These are phyloP conservation scores for Bruguiera gymnorhiza DNA, from an alignment of 345 rosid species.

Conservation along the genomic window DNA sequence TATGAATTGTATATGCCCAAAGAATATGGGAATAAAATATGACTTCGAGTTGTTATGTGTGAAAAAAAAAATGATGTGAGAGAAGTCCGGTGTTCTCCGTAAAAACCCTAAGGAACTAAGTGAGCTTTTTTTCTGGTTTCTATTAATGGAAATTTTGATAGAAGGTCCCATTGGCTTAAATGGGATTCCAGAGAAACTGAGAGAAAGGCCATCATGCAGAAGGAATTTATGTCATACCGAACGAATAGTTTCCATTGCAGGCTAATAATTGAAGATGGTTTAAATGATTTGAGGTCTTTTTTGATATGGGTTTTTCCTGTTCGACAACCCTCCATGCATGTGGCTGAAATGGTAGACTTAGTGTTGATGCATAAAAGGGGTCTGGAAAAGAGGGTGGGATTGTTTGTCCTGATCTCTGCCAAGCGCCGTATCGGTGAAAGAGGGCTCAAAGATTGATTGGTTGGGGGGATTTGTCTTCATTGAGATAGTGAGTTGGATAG, in stretches of 20 bases:
- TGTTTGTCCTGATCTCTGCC: conserved; percentile 27
- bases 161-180: conserved; percentile 23
- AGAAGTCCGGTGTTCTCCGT: neutral
- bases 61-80: neutral
- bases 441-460: conserved; percentile 25
- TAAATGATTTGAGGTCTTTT: conserved; percentile 14
- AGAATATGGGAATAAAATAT: conserved; percentile 3
- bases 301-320: conserved; percentile 8
- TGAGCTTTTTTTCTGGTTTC: neutral
- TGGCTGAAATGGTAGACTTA: neutral
- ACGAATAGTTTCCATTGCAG: conserved; percentile 15
- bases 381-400: conserved; percentile 31
- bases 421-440: conserved; percentile 31
- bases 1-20: neutral
- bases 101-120: conserved; percentile 18
- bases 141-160: conserved; percentile 15
- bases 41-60: neutral
- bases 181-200: conserved; percentile 21
- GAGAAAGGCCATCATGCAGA: conserved; percentile 9
- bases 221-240: conserved; percentile 23
- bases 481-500: conserved; percentile 30
- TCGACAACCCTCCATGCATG: conserved; percentile 18
- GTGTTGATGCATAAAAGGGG: neutral
- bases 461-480: conserved; percentile 29
- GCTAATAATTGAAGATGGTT: conserved; percentile 14